Evolutionary conservation across 1,284 basidiomycete species (phyloP), one percentile per base, ranked within the genome.

Genomic region (Agaricales sp.): DNA sequence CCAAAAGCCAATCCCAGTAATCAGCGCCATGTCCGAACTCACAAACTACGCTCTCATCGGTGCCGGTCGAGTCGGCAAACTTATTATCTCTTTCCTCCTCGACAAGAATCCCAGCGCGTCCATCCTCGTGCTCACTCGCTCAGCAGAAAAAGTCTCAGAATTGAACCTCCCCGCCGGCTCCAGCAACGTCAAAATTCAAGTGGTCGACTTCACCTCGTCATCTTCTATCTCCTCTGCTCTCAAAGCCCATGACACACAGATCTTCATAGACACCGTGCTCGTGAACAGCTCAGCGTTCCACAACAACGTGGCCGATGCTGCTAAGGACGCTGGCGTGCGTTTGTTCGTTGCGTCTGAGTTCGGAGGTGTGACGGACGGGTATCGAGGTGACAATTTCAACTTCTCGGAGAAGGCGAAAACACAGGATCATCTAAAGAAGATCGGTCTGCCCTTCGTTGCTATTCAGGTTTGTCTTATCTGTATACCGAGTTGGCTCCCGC

Each of bases 341-440:
- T 21, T 45, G 44, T 45, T 45, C 44, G 21, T 45, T 6, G 12
- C 44, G 8, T 16, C 13, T 21, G 44, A 45, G 44, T 45, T 45
- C 23, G 44, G 44, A 21, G 11, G 20, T 8, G 21, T 26, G 44
- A 45, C 44, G 8, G 44, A 45, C 6, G 39, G 39, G 39, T n/a
- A n/a, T n/a, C n/a, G n/a, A n/a, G 23, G 23, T 45, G 6, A 4
- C 6, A 21, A 26, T 24, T 6, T 13, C 8, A 6, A 6, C 4
- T n/a, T n/a, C 4, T 45, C 44, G 13, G 14, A 45, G 20, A 45
- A n/a, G 21, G 44, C 22, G 13, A 8, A 14, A 8, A 24, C 18
- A 8, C 39, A 41, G 6, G 19, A 18, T 6, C 16, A 41, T 41
- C 39, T 41, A 4, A 41, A 20, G 39, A 16, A 41, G 39, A 20